phyloP scores from a whole-genome alignment of 352 stramenopile species.

The Phytophthora aleatoria region DNA sequence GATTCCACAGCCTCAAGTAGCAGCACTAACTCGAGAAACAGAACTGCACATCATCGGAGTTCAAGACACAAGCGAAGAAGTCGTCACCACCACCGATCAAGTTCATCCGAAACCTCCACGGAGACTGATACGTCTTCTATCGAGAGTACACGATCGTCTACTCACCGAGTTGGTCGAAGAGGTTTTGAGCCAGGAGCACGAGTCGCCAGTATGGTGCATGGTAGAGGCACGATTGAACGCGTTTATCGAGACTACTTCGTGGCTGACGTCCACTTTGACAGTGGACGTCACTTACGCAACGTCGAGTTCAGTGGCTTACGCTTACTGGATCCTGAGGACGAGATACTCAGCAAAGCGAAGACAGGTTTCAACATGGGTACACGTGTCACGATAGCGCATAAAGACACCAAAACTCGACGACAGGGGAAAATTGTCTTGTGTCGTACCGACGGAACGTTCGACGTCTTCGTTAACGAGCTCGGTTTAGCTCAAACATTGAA shows the following conservation, averaged over 20 bases:
- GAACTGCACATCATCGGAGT: conserved; percentile 9
- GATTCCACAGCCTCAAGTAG: conserved; percentile 16
- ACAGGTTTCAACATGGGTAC: conserved; percentile 30
- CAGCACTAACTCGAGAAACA: not conserved
- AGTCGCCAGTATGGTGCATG: conserved; percentile 38
- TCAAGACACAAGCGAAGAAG: conserved; percentile 7
- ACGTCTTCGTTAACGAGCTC: conserved; percentile 61
- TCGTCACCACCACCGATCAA: conserved; percentile 3
- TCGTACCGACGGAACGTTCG: conserved; percentile 63
- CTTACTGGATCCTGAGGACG: conserved; percentile 27
- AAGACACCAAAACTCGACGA: conserved; percentile 54
- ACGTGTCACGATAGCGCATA: conserved; percentile 47
- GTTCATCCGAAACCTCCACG: conserved; percentile 22
- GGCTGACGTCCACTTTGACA: conserved; percentile 73
- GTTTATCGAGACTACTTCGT: conserved; percentile 74
- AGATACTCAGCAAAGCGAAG: conserved; percentile 18
- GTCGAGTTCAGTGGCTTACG: conserved; percentile 55
- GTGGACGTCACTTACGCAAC: conserved; percentile 56
- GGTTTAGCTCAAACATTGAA: conserved; percentile 46
- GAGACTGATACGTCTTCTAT: conserved; percentile 25
- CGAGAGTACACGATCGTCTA: conserved; percentile 12
- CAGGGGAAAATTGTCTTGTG: conserved; percentile 57
- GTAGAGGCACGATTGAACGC: conserved; percentile 60
- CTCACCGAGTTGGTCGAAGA: conserved; percentile 1
- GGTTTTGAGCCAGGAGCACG: conserved; percentile 62